phyloP scores from a whole-genome alignment of 805 yeast species.

The Kuraishia molischiana region DNA sequence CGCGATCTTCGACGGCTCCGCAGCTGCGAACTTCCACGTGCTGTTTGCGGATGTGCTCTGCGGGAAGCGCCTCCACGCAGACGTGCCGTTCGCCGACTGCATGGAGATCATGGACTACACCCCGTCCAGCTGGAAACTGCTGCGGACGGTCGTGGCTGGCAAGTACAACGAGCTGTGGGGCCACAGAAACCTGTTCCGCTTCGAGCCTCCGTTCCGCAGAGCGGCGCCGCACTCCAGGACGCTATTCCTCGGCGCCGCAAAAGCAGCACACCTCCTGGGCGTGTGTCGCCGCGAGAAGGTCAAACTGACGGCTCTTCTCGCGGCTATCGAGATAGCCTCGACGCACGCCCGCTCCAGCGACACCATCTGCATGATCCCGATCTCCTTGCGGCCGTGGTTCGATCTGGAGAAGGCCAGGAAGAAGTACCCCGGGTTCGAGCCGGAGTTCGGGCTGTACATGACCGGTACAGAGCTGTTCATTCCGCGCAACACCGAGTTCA shows the following conservation, averaged over 20 bases:
- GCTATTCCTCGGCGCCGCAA: no score
- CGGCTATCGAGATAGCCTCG: neutral
- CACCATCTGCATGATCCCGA: neutral
- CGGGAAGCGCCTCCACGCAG: no score
- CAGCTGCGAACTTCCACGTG: constrained; percentile 2
- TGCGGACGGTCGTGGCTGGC: neutral
- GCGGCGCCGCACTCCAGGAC: neutral
- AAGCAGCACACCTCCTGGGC: no score
- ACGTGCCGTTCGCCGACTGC: neutral
- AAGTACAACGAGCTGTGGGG: neutral
- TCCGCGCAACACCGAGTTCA: neutral
- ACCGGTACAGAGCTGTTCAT: neutral
- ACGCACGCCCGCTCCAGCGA: no score
- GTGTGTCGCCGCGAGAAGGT: neutral
- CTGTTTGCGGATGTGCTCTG: neutral
- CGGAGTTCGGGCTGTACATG: constrained; percentile 1
- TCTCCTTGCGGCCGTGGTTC: neutral
- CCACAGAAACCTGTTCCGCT: neutral
- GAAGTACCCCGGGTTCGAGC: neutral
- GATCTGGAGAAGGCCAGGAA: neutral
- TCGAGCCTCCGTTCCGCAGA: no score
- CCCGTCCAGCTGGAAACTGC: neutral
- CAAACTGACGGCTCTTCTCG: neutral
- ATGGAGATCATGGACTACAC: neutral
- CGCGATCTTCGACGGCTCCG: constrained; percentile 1